phyloP scores from a whole-genome alignment of 768 basidiomycete genomes.

The Suillus luteus region DNA sequence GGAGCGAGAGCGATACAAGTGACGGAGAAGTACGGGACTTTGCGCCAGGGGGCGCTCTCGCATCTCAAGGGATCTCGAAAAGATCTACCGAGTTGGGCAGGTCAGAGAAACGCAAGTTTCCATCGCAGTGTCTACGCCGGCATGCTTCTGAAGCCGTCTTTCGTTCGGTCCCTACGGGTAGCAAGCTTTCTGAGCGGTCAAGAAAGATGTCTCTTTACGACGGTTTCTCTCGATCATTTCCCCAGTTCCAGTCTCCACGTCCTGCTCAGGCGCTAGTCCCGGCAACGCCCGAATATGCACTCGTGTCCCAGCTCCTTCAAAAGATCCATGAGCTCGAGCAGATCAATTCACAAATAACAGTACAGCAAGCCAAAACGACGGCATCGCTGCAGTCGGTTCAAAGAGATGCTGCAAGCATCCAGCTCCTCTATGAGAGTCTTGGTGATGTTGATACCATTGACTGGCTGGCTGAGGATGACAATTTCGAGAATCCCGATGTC shows the following conservation, averaged over 20 bases:
- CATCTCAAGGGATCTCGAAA: conserved; percentile 15
- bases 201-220: conserved; percentile 23
- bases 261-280: conserved; percentile 19
- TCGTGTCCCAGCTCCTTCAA: conserved; percentile 69
- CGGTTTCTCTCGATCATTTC: conserved; percentile 28
- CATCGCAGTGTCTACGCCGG: conserved; percentile 25
- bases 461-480: conserved; percentile 46
- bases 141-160: conserved; percentile 31
- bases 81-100: conserved; percentile 7
- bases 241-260: conserved; percentile 22
- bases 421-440: conserved; percentile 68
- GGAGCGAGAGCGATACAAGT: conserved; percentile 32
- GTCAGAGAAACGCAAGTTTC: conserved; percentile 22
- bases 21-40: conserved; percentile 52
- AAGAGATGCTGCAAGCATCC: conserved; percentile 70
- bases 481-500: conserved; percentile 33
- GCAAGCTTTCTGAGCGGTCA: conserved; percentile 17
- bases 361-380: conserved; percentile 63
- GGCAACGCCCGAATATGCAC: conserved; percentile 42
- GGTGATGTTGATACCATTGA: conserved; percentile 50
- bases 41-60: conserved; percentile 56
- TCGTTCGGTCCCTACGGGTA: conserved; percentile 12
- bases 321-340: conserved; percentile 81
- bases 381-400: conserved; percentile 68
- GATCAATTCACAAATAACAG: conserved; percentile 65